Conservation (phyloP, 2,329 filamentous ascomycete genomes). For the Achaetomium macrosporum region DNA sequence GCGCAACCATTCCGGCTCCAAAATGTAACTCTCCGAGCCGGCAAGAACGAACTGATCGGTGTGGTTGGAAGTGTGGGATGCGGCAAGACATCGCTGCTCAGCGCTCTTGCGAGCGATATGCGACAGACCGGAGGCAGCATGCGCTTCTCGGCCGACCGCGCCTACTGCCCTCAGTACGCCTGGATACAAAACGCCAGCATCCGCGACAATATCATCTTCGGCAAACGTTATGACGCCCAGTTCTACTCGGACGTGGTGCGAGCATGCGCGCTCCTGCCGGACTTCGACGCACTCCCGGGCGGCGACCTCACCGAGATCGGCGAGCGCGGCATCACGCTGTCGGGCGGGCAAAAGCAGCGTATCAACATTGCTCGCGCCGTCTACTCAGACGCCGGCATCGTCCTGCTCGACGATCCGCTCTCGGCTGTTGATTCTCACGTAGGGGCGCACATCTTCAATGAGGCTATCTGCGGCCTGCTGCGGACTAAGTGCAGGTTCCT, state of each 20-base stretch:
- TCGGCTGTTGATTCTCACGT: neutral
- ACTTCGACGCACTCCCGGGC: no score
- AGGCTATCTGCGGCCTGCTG: no score
- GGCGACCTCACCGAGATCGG: neutral
- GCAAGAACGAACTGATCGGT: neutral
- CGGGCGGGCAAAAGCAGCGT: neutral
- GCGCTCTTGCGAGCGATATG: neutral
- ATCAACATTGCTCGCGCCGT: neutral
- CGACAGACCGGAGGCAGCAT: neutral
- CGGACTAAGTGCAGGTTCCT: no score
- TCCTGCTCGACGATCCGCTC: neutral
- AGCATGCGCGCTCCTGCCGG: no score
- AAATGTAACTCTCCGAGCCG: neutral
- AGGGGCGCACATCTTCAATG: neutral
- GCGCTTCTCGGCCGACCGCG: neutral
- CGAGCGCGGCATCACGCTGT: neutral
- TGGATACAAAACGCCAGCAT: slow-evolving; percentile 1
- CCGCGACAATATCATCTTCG: neutral
- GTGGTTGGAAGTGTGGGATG: neutral
- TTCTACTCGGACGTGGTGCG: no score
- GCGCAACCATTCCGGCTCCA: neutral
- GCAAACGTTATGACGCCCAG: no score
- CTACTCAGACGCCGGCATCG: neutral
- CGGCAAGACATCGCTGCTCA: neutral
- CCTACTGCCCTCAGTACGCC: neutral